Evolutionary conservation across 2,329 filamentous ascomycete species (phyloP), one percentile per base, ranked within the genome.

Genomic region (Fusarium cicatricum): DNA sequence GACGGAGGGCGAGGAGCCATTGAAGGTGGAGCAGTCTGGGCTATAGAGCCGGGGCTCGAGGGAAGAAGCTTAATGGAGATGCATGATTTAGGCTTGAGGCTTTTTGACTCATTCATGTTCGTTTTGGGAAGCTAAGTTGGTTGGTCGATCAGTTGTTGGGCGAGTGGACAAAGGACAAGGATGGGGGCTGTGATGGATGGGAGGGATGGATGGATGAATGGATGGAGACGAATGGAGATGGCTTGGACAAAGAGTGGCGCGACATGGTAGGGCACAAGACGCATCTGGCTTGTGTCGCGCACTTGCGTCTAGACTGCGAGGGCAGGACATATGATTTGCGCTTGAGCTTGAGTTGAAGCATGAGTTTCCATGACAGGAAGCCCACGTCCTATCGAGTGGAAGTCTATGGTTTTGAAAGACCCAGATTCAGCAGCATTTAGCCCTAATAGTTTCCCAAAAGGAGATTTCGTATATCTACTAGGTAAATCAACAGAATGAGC

Each of bases 51-150:
- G 40, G 45, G 34, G 26, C 19, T 17, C 26, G 19, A 32, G 28
- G 41, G 29, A 60, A 62, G 58, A 65, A 65, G 61, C 62, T 62
- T 65, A 62, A 65, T 32, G 48, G 55, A 33, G 43, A 64, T 64
- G 61, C 57, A 64, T 58, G 60, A 47, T 59, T 64, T 63, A 53
- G 56, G 26, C 45, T 44, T 60, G 58, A 50, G 61, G 42, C 42
- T 40, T 65, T 64, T 53, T 53, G 26, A 26, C 37, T 45, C 43
- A 56, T 54, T 45, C n/a, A n/a, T n/a, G n/a, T n/a, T n/a, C n/a
- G n/a, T n/a, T n/a, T n/a, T n/a, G n/a, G n/a, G 36, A 57, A 36
- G 52, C 55, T 23, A 50, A 39, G 52, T 38, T 40, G 28, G 51
- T 34, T 41, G 39, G 31, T 49, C 32, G 36, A 23, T 40, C 38